These are phyloP conservation scores for Petunia hybrid DNA, from an alignment of 305 asterid genomes.

Conservation along the genomic window DNA sequence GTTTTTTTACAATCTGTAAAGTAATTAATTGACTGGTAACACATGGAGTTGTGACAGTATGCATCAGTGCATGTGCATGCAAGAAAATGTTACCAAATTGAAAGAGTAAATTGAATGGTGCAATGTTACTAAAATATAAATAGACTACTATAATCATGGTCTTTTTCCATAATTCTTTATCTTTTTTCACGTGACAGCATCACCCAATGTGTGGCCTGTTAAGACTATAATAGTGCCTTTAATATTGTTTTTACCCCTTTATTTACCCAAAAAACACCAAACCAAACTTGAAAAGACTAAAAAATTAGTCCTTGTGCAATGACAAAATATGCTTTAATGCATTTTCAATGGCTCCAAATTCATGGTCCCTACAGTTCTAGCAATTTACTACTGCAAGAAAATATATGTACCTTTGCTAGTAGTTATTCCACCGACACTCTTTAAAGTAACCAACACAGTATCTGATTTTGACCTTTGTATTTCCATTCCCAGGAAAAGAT, in stretches of 20 bases:
- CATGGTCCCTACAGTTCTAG: background rate
- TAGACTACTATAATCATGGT: constrained; percentile 17
- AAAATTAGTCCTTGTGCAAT: background rate
- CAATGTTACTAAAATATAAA: constrained; percentile 36
- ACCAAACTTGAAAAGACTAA: constrained; percentile 26
- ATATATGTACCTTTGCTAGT: constrained; percentile 4
- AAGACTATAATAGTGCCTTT: constrained; percentile 36
- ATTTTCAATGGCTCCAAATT: constrained; percentile 19
- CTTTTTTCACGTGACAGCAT: constrained; percentile 54
- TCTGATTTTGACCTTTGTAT: constrained; percentile 31
- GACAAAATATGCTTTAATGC: constrained; percentile 17
- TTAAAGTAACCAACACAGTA: constrained; percentile 11
- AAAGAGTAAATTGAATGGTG: constrained; percentile 39
- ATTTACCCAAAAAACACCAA: constrained; percentile 23
- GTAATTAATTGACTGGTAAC: constrained; percentile 43
- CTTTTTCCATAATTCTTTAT: background rate
- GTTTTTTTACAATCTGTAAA: constrained; percentile 42
- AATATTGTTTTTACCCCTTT: constrained; percentile 36
- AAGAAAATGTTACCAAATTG: constrained; percentile 45
- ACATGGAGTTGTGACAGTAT: constrained; percentile 43
- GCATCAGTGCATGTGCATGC: constrained; percentile 49
- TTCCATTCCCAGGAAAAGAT: background rate
- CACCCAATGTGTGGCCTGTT: constrained; percentile 42
- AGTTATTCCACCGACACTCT: constrained; percentile 30
- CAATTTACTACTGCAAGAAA: background rate